phyloP scores from a whole-genome alignment of 108 stramenopile genomes.

The Skeletonema costatum region DNA sequence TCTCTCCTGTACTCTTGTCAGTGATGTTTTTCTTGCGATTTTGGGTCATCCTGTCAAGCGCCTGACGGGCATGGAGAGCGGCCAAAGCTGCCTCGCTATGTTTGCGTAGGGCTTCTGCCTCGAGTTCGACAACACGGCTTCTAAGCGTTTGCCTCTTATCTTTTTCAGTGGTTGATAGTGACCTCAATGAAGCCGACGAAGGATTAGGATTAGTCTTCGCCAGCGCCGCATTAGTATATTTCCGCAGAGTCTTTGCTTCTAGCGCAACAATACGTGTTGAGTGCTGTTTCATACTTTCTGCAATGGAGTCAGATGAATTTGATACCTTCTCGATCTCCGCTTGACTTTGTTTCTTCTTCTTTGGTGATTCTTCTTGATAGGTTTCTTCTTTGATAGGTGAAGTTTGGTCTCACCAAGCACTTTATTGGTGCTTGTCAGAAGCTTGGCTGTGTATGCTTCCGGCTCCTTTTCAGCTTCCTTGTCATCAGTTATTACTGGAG shows the following conservation, averaged over 20 bases:
- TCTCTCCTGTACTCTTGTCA: not conserved
- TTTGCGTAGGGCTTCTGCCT: conserved; percentile 33
- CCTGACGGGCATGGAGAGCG: conserved; percentile 22
- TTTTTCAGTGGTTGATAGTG: conserved; percentile 3
- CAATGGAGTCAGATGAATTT: not conserved
- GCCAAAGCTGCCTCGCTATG: conserved; percentile 32
- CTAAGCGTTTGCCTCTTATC: not conserved
- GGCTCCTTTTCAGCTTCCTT: not conserved
- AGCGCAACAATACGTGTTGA: not conserved
- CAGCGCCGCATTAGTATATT: not conserved
- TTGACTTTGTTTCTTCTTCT: not conserved
- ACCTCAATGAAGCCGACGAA: conserved; percentile 5
- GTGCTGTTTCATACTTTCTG: not conserved
- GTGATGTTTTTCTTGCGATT: not conserved
- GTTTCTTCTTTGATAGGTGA: not conserved
- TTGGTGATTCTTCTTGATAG: not conserved
- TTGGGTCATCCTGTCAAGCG: conserved; percentile 26
- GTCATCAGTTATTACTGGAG: not conserved
- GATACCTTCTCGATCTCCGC: not conserved
- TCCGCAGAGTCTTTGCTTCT: not conserved
- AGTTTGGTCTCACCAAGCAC: too few relatives aligned
- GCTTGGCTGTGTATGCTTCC: not conserved
- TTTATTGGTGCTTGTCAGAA: not conserved
- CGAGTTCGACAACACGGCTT: conserved; percentile 15
- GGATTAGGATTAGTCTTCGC: not conserved